Percentiles rank a stretch among this genome's conserved stretches.
Evolutionary conservation across 2,329 filamentous ascomycete genomes (phyloP).

Genomic region (Cladophialophora immunda): DNA sequence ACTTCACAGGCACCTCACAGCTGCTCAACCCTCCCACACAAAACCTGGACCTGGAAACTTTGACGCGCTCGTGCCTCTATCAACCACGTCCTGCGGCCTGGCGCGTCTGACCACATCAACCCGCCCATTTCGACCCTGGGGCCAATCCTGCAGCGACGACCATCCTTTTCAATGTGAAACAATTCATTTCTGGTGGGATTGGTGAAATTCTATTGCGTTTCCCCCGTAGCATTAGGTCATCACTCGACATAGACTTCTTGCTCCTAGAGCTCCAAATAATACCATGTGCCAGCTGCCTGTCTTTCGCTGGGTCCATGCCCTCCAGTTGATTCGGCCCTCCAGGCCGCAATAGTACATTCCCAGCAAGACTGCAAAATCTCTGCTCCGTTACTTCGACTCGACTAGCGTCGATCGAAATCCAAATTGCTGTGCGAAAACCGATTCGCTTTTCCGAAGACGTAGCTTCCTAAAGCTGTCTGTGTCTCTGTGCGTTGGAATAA

Average conservation of each 20-base stretch:
- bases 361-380: constrained; percentile 11
- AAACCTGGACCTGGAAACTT: constrained; percentile 11
- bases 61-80: constrained; percentile 10
- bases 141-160: background rate
- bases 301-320: background rate
- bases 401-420: constrained; percentile 11
- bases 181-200: constrained; percentile 14
- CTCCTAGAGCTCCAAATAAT: constrained; percentile 25
- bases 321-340: background rate
- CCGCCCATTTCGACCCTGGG: constrained; percentile 9
- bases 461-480: constrained; percentile 7
- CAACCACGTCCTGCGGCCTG: background rate
- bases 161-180: constrained; percentile 15
- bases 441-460: constrained; percentile 17
- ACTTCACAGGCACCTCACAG: constrained; percentile 1
- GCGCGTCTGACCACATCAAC: constrained; percentile 19
- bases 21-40: constrained; percentile 3
- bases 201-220: constrained; percentile 17
- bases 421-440: constrained; percentile 6
- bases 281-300: constrained; percentile 10
- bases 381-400: constrained; percentile 11
- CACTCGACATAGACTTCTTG: constrained; percentile 17
- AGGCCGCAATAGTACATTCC: constrained; percentile 14
- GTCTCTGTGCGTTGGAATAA: constrained; percentile 8
- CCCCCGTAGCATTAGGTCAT: constrained; percentile 15